Percentiles rank a stretch among this genome's conserved stretches.
Evolutionary conservation across 2,329 filamentous ascomycete genomes (phyloP).

Genomic region (Monosporascus sp.): DNA sequence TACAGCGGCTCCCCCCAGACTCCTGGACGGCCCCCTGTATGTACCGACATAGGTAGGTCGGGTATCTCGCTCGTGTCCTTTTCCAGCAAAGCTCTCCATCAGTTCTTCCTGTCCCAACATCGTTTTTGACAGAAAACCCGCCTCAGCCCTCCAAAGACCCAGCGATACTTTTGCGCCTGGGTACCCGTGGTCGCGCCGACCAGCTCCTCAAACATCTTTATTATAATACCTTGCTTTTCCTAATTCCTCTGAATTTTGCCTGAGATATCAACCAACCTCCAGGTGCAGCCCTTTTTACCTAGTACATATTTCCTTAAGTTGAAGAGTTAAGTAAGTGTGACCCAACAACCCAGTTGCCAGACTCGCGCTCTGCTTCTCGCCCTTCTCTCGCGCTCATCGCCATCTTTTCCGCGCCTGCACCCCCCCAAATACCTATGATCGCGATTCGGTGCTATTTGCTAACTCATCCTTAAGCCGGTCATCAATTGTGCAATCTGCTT

Average conservation of each 20-base stretch:
- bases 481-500: background rate
- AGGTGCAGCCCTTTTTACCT: background rate
- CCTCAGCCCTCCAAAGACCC: too few relatives aligned
- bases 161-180: too few relatives aligned
- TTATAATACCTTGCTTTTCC: background rate
- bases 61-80: background rate
- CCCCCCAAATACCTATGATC: background rate
- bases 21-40: constrained; percentile 4
- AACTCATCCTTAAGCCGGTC: background rate
- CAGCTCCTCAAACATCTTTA: background rate
- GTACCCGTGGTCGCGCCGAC: background rate
- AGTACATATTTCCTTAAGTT: background rate
- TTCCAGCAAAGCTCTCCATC: background rate
- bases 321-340: background rate
- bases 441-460: background rate
- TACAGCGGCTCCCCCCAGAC: constrained; percentile 15
- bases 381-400: background rate
- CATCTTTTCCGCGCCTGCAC: background rate
- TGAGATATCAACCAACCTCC: background rate
- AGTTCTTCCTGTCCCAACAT: background rate
- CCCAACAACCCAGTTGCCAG: background rate
- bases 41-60: background rate
- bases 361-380: background rate
- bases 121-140: constrained; percentile 4
- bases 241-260: background rate